These are phyloP conservation scores for Blepharisma japonicum DNA, from an alignment of 73 alveolate genomes.

Conservation along the genomic window DNA sequence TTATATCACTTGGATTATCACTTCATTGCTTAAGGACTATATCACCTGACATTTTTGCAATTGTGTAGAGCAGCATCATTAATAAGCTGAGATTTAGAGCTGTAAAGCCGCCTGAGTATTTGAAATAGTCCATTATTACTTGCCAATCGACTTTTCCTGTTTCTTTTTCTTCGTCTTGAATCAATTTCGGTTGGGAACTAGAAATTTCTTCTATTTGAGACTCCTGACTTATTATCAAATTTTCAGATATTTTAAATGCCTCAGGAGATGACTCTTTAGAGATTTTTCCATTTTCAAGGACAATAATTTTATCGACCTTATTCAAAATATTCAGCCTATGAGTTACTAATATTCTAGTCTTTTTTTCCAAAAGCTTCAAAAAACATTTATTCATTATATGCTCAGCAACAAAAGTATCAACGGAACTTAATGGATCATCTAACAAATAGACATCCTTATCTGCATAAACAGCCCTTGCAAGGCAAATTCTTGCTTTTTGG, in stretches of 20 bases:
- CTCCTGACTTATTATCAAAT: background rate
- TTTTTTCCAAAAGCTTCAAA: slow-evolving; percentile 52
- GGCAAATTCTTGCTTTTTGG: slow-evolving; percentile 74
- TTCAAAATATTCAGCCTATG: slow-evolving; percentile 46
- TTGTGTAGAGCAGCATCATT: slow-evolving; percentile 44
- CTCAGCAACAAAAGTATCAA: slow-evolving; percentile 73
- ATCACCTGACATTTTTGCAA: slow-evolving; percentile 48
- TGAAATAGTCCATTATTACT: background rate
- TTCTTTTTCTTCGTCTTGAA: slow-evolving; percentile 53
- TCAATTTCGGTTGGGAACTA: slow-evolving; percentile 7
- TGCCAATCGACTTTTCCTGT: slow-evolving; percentile 36
- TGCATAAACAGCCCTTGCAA: slow-evolving; percentile 79
- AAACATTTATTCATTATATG: slow-evolving; percentile 62
- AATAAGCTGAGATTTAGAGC: background rate
- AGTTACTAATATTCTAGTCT: slow-evolving; percentile 70
- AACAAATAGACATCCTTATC: slow-evolving; percentile 71
- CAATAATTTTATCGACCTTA: slow-evolving; percentile 34
- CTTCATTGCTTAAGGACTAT: slow-evolving; percentile 47
- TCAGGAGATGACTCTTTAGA: slow-evolving; percentile 24
- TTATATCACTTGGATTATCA: background rate
- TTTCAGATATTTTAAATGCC: background rate
- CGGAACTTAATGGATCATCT: slow-evolving; percentile 82
- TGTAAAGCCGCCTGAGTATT: slow-evolving; percentile 26
- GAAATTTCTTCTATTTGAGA: slow-evolving; percentile 21
- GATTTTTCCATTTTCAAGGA: slow-evolving; percentile 67